Base-by-base conservation (phyloP, 2,329 filamentous ascomycete genomes). In the Ophiostoma montium region DNA sequence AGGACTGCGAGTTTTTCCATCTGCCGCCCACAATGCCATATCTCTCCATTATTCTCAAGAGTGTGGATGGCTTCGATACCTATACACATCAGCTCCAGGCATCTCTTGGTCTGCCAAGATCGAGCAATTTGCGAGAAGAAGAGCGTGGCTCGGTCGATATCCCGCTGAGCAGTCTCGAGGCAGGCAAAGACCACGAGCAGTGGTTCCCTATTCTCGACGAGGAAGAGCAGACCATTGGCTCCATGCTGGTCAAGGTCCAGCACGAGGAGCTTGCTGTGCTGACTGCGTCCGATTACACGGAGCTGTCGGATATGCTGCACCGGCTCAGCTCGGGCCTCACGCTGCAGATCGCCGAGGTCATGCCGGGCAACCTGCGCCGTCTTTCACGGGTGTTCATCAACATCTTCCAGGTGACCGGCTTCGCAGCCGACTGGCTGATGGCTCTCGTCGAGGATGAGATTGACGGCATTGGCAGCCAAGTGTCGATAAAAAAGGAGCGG, bases 371-470 rank as follows among this genome's bases (percentile, higher is more conserved):
- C 59, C 70, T 95, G 32, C 83, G 84, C 48, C 75, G 78, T n/a
- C 65, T 96, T 9, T 85, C 88, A 2, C 89, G 95, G 60, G 80
- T 84, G 27, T 78, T 96, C 35, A 69, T 96, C 54, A 94, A 96
- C 61, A 94, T 98, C 47, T 98, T 90, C 59, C 92, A 98, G 61
- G 89, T 94, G 3, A 90, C 88, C 2, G 87, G 86, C 0, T 78
- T 78, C 35, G 84, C 86, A 2, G 75, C 76, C 39, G 87, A 95
- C 52, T 98, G 92, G 92, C 74, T 98, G 19, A 92, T 87, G 71
- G 82, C 86, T 2, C 70, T 98, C 36, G 86, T 95, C 0, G 92
- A 98, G 63, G 90, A 96, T 60, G 92, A 98, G 63, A 96, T 98
- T 50, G 92, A 96, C 59, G 90, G 90, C 0, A 81, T 92, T 16